A percentile compares a stretch with the other conserved stretches of the same genome.
phyloP scores from a whole-genome alignment of 208 protist species.

The Leishmania major region DNA sequence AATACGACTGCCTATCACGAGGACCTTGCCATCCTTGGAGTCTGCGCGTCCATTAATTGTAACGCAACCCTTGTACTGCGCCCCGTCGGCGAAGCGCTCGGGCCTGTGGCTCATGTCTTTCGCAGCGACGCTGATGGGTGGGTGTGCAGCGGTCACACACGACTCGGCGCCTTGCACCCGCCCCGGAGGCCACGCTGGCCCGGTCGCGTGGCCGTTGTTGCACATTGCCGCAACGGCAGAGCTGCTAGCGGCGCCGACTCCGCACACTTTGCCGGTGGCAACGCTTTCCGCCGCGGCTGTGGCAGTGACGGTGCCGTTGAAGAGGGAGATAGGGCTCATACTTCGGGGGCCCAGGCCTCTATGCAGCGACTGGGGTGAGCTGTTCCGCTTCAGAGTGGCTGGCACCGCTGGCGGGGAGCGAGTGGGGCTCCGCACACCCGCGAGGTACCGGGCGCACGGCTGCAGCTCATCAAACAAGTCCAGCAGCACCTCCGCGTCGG shows the following conservation, averaged over 20 bases:
- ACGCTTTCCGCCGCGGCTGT: neutral
- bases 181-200: neutral
- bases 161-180: conserved; percentile 5
- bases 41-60: neutral
- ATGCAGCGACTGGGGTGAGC: neutral
- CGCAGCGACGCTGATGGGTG: neutral
- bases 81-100: neutral
- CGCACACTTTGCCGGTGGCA: neutral
- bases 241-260: neutral
- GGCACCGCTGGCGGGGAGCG: neutral
- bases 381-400: neutral
- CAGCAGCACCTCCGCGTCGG: conserved; percentile 53
- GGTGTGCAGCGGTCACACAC: conserved; percentile 6
- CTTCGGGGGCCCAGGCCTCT: neutral
- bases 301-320: neutral
- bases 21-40: neutral
- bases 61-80: neutral
- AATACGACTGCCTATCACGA: neutral
- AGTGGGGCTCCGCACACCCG: neutral
- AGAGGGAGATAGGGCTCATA: neutral
- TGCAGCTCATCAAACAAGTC: conserved; percentile 78
- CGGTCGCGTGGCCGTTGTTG: neutral
- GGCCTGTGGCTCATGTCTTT: neutral
- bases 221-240: neutral
- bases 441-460: conserved; percentile 26